Evolutionary conservation across 176 grass and related monocot species (phyloP).

Genomic region (Tillandsia leiboldiana): DNA sequence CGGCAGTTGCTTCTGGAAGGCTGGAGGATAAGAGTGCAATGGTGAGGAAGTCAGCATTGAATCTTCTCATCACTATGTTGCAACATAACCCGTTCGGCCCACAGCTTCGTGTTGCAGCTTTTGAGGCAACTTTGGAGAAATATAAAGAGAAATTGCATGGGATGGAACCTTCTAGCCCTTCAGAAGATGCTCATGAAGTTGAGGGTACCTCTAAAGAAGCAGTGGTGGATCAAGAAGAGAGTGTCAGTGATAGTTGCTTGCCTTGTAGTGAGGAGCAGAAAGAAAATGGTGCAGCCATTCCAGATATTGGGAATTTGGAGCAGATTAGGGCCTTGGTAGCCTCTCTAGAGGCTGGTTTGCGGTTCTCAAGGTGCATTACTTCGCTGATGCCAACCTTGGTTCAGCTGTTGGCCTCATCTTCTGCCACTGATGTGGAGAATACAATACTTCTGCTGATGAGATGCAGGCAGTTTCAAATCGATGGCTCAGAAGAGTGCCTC

Average conservation of each 20-base stretch:
- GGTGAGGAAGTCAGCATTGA: constrained; percentile 87
- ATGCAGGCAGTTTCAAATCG: constrained; percentile 93
- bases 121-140: constrained; percentile 75
- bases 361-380: constrained; percentile 67
- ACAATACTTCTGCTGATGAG: constrained; percentile 93
- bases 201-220: constrained; percentile 29
- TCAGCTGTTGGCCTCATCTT: constrained; percentile 79
- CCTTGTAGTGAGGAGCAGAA: constrained; percentile 57
- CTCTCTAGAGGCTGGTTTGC: constrained; percentile 86
- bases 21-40: constrained; percentile 95
- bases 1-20: constrained; percentile 65
- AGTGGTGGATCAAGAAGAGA: constrained; percentile 47
- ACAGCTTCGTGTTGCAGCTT: constrained; percentile 56
- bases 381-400: constrained; percentile 83
- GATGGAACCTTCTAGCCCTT: constrained; percentile 42
- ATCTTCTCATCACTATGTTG: constrained; percentile 80
- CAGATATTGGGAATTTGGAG: constrained; percentile 81
- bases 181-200: constrained; percentile 19
- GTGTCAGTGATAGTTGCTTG: constrained; percentile 81
- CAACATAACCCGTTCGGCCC: constrained; percentile 97
- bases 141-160: constrained; percentile 76
- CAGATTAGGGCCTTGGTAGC: constrained; percentile 92
- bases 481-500: constrained; percentile 86
- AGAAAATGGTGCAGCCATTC: constrained; percentile 28
- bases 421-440: constrained; percentile 88